These are phyloP conservation scores for Aspergillus costaricaensis DNA, from an alignment of 2,329 filamentous ascomycete genomes.

Conservation along the genomic window DNA sequence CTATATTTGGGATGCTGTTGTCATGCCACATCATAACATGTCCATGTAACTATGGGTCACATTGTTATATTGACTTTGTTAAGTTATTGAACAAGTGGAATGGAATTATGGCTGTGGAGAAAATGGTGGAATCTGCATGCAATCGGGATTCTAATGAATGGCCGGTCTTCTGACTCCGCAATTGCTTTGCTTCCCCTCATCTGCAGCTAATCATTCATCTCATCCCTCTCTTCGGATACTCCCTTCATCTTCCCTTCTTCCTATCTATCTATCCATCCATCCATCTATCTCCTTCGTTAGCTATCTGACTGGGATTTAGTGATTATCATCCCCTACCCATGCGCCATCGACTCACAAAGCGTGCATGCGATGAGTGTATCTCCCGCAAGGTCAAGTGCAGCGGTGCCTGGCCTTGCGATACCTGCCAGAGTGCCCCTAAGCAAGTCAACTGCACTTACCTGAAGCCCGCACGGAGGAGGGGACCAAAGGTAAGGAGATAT, in stretches of 20 bases:
- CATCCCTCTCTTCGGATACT: not conserved
- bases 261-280: no score
- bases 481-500: constrained; percentile 28
- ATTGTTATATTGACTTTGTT: no score
- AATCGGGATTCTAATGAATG: not conserved
- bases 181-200: not conserved
- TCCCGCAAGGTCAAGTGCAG: constrained; percentile 34
- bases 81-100: no score
- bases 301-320: not conserved
- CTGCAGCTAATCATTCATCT: not conserved
- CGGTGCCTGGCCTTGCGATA: constrained; percentile 32
- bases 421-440: constrained; percentile 25
- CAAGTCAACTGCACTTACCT: constrained; percentile 30
- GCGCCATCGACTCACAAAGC: constrained; percentile 26
- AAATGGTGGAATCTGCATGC: no score
- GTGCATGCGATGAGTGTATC: constrained; percentile 35
- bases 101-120: no score
- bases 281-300: not conserved
- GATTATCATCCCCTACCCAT: not conserved
- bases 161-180: not conserved
- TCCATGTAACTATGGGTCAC: no score
- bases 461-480: constrained; percentile 29
- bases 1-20: no score
- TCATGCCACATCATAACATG: no score
- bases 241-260: not conserved